Percentiles rank a stretch among this genome's conserved stretches.
Conservation (phyloP, 1,284 basidiomycete species). For the Moesziomyces antarcticus region DNA sequence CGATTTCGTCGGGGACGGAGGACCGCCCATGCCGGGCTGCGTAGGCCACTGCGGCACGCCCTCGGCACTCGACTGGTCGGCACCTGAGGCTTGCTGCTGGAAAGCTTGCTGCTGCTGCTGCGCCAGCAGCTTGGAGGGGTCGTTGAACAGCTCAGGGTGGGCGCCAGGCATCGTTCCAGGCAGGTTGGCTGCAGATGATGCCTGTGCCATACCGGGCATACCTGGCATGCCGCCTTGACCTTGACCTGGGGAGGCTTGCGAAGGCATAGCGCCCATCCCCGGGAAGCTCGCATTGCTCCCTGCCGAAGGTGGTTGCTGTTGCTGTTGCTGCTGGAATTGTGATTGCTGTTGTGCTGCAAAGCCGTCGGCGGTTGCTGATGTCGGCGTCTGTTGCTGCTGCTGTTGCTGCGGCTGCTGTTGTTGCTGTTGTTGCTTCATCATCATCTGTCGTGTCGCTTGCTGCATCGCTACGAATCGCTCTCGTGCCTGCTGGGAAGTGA, state of each 20-base stretch:
- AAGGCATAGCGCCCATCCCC: conserved; percentile 18
- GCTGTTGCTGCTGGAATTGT: conserved; percentile 9
- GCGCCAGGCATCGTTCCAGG: conserved; percentile 30
- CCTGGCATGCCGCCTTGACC: conserved; percentile 11
- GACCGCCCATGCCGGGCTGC: conserved; percentile 24
- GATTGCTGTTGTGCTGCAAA: conserved; percentile 7
- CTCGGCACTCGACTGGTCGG: conserved; percentile 18
- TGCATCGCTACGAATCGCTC: conserved; percentile 58
- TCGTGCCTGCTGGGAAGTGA: conserved; percentile 60
- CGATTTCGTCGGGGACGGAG: conserved; percentile 31
- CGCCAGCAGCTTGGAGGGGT: conserved; percentile 22
- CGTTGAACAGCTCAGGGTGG: conserved; percentile 21
- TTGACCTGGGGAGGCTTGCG: conserved; percentile 14
- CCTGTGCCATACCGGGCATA: conserved; percentile 15
- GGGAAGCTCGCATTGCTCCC: conserved; percentile 16
- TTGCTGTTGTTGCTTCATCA: conserved; percentile 44
- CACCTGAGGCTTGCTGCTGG: conserved; percentile 10
- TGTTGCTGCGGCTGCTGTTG: conserved; percentile 24
- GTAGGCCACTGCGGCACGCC: conserved; percentile 39
- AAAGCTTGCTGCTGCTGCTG: conserved; percentile 15
- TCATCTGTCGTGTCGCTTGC: conserved; percentile 52
- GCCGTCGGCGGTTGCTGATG: conserved; percentile 7
- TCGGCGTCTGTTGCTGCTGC: conserved; percentile 20
- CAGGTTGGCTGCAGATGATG: conserved; percentile 24
- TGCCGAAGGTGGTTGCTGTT: conserved; percentile 1